Evolutionary conservation across 2,329 filamentous ascomycete species (phyloP), one percentile per base, ranked within the genome.

Genomic region (Dichotomopilus funicola): DNA sequence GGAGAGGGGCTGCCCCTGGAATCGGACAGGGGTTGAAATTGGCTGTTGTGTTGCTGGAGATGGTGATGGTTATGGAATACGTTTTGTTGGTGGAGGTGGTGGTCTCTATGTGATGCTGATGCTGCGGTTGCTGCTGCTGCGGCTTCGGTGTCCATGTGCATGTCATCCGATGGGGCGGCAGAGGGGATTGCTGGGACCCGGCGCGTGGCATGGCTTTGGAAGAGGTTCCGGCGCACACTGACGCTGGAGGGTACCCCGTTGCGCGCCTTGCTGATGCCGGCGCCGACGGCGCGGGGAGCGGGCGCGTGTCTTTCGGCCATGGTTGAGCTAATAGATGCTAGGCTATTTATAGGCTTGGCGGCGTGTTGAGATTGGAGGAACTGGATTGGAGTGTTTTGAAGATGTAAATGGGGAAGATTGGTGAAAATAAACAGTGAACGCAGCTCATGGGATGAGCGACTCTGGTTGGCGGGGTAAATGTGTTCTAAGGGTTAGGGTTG

Each of bases 141-240:
- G 19, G 19, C 19, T 27, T 27, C 19, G 19, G 19, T 69, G 56
- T 78, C 76, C n/a, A 79, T 68, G 49, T 76, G 73, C 54, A 80
- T 62, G 41, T 74, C 76, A 59, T 80, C 78, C 10, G 76, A 72
- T 34, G 19, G 19, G 19, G 19, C 19, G 19, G 66, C 67, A 7
- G 70, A 66, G 19, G 69, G 70, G 40, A 67, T 64, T 12, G 73
- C 73, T 3, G 80, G 79, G n/a, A 80, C 78, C 33, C 80, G 78
- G 37, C 80, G 75, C 49, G 77, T 80, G 55, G 83, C 74, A 58
- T 83, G 77, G 68, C 74, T 75, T 65, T 82, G 81, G 69, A 85
- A 83, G 53, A 84, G 75, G 68, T 83, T 83, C 58, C 77, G 73
- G 19, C 78, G 77, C 38, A 79, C 73, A 47, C 67, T 70, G 5